Percentiles rank a stretch among this genome's conserved stretches.
Evolutionary conservation across 306 rosid species (phyloP).

Genomic region (Cucumis sativus): DNA sequence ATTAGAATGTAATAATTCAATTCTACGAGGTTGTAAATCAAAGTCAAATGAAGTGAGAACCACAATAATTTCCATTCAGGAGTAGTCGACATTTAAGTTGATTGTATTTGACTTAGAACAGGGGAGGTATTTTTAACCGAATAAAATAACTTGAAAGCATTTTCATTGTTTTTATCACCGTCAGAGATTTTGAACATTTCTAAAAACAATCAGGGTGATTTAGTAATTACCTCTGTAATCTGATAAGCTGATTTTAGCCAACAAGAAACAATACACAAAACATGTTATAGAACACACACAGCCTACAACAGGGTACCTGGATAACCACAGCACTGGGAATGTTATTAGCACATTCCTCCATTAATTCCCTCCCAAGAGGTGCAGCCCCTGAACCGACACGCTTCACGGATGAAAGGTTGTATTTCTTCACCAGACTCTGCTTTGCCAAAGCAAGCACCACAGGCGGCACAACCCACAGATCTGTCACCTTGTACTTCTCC

Average conservation of each 20-base stretch:
- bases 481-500: constrained; percentile 50
- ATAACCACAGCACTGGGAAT: constrained; percentile 31
- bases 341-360: constrained; percentile 47
- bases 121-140: not conserved
- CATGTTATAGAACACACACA: not conserved
- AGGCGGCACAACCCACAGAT: constrained; percentile 81
- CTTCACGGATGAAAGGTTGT: constrained; percentile 55
- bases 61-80: not conserved
- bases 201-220: not conserved
- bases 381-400: constrained; percentile 71
- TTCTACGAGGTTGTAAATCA: not conserved
- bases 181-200: not conserved
- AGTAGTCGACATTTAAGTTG: not conserved
- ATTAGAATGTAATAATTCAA: not conserved
- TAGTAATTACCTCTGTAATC: not conserved
- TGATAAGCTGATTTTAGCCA: not conserved
- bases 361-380: constrained; percentile 71
- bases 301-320: constrained; percentile 36
- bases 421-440: constrained; percentile 38
- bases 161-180: not conserved
- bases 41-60: not conserved
- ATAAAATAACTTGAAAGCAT: not conserved
- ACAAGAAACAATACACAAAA: not conserved
- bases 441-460: constrained; percentile 60
- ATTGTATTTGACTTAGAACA: not conserved